Percentiles rank a stretch among this genome's conserved stretches.
Evolutionary conservation across 139 green algal species (phyloP).

Genomic region (Chlorokybus atmophyticus): DNA sequence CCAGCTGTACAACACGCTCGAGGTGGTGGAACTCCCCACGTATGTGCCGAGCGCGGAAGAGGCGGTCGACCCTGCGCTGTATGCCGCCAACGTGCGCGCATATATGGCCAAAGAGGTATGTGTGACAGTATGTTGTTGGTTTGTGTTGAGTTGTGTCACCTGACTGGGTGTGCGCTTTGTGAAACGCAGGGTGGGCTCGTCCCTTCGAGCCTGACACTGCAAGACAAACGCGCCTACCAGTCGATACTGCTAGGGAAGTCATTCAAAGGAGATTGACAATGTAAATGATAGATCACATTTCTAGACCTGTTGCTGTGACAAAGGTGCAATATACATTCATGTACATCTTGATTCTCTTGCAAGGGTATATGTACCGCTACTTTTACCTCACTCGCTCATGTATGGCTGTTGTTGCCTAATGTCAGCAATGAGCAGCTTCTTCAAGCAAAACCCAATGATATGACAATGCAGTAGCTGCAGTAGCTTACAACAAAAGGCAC

Average conservation of each 20-base stretch:
- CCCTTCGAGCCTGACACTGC: conserved; percentile 10
- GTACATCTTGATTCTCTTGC: no score
- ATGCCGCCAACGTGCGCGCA: not conserved
- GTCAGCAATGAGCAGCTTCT: no score
- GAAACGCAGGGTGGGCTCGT: conserved; percentile 13
- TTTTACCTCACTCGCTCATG: no score
- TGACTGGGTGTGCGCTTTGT: conserved; percentile 59
- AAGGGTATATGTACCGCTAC: no score
- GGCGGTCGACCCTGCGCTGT: conserved; percentile 31
- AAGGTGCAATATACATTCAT: no score
- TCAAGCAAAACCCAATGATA: no score
- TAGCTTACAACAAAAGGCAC: no score
- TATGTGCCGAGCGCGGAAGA: conserved; percentile 56
- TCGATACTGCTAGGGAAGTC: conserved; percentile 12
- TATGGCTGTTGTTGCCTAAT: no score
- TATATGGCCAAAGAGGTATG: not conserved
- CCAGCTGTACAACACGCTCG: conserved; percentile 13
- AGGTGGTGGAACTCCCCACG: conserved; percentile 48
- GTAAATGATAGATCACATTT: no score
- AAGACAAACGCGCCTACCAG: conserved; percentile 44
- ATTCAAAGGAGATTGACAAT: no score
- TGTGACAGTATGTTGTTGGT: not conserved
- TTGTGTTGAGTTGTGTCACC: not conserved
- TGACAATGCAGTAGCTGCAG: no score
- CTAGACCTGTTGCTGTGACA: no score